These are phyloP conservation scores for Cytospora paraplurivora DNA, from an alignment of 2,329 filamentous ascomycete genomes.

Conservation along the genomic window DNA sequence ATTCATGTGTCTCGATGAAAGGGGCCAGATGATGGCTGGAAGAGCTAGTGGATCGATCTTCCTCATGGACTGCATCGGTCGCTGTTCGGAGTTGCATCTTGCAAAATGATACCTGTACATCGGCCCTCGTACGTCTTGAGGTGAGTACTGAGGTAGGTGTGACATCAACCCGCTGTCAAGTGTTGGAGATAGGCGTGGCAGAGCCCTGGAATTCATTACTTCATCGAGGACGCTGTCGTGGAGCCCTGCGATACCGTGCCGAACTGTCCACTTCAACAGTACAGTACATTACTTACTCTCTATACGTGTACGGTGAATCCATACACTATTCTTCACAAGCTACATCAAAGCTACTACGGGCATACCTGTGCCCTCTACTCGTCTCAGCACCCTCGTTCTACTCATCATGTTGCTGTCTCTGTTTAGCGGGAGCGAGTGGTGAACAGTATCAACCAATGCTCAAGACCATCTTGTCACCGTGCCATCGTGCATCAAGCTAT, in stretches of 20 bases:
- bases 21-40: neutral
- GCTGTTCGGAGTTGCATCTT: neutral
- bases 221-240: neutral
- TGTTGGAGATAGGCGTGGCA: neutral
- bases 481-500: constrained; percentile 8
- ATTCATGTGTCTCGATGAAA: constrained; percentile 20
- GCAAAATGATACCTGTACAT: neutral
- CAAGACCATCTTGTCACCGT: constrained; percentile 14
- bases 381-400: neutral
- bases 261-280: neutral
- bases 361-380: neutral
- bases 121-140: neutral
- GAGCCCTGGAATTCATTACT: constrained; percentile 13
- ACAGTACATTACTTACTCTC: neutral
- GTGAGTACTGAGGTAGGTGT: constrained; percentile 15
- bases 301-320: neutral
- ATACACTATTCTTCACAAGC: neutral
- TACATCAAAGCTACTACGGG: neutral
- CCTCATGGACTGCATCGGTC: constrained; percentile 1
- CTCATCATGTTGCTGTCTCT: constrained; percentile 11
- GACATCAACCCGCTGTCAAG: constrained; percentile 18
- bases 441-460: constrained; percentile 5
- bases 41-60: neutral
- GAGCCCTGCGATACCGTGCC: neutral
- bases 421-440: constrained; percentile 11